Evolutionary conservation across 2,329 filamentous ascomycete genomes (phyloP), one percentile per base, ranked within the genome.

Genomic region (Fusarium ramigenum): DNA sequence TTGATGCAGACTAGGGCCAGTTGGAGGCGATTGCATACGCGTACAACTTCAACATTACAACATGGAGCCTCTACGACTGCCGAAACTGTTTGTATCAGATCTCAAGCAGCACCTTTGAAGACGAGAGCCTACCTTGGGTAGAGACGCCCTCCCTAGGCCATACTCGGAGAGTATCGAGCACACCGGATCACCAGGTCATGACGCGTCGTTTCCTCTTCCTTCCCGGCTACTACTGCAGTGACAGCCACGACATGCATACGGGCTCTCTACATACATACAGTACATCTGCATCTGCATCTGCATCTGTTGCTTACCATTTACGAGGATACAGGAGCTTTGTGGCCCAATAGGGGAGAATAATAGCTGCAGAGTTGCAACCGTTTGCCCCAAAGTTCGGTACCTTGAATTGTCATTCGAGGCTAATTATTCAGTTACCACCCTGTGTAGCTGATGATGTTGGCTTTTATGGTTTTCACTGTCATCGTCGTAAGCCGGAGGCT

Each of bases 201-300:
- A 78, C 76, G 76, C 76, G 76, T 78, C 76, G 66, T 70, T 75
- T 68, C 61, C 66, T 19, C 39, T 47, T 61, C 46, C 34, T 28
- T 60, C 63, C 59, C 63, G 62, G 72, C 73, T 75, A 68, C 73
- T 75, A 69, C 70, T 75, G 73, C 66, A 67, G 63, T 68, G 69
- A 63, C 57, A 58, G 68, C 69, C 61, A 75, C 66, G 68, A 59
- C 73, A 73, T 75, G 72, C 67, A 62, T 54, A 49, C 15, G 30
- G 57, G 60, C 52, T 60, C n/a, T 64, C 47, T 62, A 42, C 47
- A 40, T 54, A 42, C 47, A 46, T 54, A 42, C 49, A 46, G 34
- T 52, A 63, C 43, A 34, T 53, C 39, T 56, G 23, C 34, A 37
- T 36, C 39, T 54, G n/a, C 34, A 32, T 52, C 46, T 46, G 50